A percentile compares a stretch with the other conserved stretches of the same genome.
These are phyloP conservation scores for Plasmodium cynomolgi DNA, from an alignment of 169 alveolate species.

Conservation along the genomic window DNA sequence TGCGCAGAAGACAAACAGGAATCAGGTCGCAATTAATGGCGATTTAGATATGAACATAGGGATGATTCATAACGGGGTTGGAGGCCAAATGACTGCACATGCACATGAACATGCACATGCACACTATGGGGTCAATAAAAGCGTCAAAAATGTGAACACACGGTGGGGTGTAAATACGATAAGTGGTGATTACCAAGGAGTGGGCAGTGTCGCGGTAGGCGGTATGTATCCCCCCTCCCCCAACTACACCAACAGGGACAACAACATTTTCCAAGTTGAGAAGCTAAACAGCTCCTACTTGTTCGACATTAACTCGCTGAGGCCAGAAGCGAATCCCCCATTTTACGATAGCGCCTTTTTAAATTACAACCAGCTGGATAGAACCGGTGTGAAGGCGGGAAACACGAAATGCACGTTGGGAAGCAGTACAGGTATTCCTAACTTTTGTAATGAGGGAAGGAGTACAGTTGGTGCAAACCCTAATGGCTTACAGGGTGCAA, in stretches of 20 bases:
- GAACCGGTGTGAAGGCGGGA: not conserved
- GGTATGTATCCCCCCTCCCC: not conserved
- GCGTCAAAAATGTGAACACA: not conserved
- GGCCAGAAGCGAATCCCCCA: constrained; percentile 8
- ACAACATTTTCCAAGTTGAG: not conserved
- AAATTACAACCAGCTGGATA: constrained; percentile 22
- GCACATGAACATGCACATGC: not conserved
- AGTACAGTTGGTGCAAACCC: not conserved
- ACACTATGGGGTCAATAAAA: not conserved
- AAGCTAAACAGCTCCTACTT: constrained; percentile 35
- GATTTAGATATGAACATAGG: not conserved
- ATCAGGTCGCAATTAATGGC: not conserved
- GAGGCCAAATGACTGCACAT: not conserved
- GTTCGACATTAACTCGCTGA: constrained; percentile 17
- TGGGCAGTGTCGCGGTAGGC: not conserved
- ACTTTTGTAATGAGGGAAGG: not conserved
- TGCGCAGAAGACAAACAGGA: not conserved
- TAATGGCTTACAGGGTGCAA: no score
- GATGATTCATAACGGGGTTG: not conserved
- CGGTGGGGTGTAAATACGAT: not conserved
- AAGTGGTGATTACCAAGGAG: constrained; percentile 1
- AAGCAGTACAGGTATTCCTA: not conserved
- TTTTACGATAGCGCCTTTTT: not conserved
- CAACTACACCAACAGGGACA: not conserved
- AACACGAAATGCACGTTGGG: not conserved